Percentiles rank a stretch among this genome's conserved stretches.
phyloP scores from a whole-genome alignment of 2,329 filamentous ascomycete genomes.

The Chaetomiaceae sp. region DNA sequence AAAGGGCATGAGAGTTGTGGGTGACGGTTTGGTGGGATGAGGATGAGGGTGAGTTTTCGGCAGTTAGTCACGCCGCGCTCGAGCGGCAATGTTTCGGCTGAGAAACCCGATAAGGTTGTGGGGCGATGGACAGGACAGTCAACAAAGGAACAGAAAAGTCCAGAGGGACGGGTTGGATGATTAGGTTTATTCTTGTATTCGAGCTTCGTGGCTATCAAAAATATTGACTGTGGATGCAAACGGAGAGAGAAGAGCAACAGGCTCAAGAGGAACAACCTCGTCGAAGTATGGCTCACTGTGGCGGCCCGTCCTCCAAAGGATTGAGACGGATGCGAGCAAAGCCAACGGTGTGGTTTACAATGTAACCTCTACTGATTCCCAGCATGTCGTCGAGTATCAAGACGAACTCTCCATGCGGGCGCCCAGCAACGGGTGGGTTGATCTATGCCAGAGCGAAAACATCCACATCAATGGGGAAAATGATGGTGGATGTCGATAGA shows the following conservation, averaged over 20 bases:
- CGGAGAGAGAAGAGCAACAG: too few species aligned
- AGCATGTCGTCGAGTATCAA: slow-evolving; percentile 49
- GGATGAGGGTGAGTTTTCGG: neutral
- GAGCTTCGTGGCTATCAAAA: too few species aligned
- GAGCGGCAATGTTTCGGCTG: neutral
- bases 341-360: slow-evolving; percentile 18
- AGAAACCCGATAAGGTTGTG: neutral
- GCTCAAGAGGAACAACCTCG: too few species aligned
- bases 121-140: neutral
- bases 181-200: too few species aligned
- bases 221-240: too few species aligned
- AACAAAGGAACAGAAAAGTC: neutral
- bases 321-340: neutral
- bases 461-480: slow-evolving; percentile 43
- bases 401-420: slow-evolving; percentile 54
- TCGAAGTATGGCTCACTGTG: too few species aligned
- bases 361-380: slow-evolving; percentile 60
- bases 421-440: slow-evolving; percentile 52
- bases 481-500: slow-evolving; percentile 49
- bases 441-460: slow-evolving; percentile 57
- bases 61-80: neutral
- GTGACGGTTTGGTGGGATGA: neutral
- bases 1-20: neutral
- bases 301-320: too few species aligned
- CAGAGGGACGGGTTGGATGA: too few species aligned